Base-by-base conservation (phyloP, 2,329 filamentous ascomycete species). In the Westerdykella ornata region DNA sequence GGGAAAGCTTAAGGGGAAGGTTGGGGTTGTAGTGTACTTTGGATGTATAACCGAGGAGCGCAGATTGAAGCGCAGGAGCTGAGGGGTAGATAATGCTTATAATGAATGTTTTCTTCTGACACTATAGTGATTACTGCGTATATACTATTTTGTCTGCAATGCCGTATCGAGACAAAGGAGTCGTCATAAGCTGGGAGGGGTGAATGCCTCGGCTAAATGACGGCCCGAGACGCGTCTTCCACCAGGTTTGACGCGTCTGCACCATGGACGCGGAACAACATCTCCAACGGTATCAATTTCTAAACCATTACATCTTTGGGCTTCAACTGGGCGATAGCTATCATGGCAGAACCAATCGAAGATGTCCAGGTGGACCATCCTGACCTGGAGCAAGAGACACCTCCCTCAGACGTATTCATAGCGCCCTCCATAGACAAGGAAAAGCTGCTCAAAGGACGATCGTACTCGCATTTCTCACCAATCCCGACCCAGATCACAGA, bases 401-500 rank as follows among this genome's bases (percentile, higher is more conserved):
- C 62, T 4, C 46, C 55, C 3, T 47, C 60, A 19, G 54, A 60
- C 36, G 58, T 72, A 44, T 74, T 74, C 59, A 69, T 68, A 46
- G 66, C 72, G 12, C 71, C 72, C 6, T 74, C 72, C 1, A 67
- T 75, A 42, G 40, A 66, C 47, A 62, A 55, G 34, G 31, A 49
- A 22, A 52, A 63, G 20, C 59, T 73, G 28, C 55, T 71, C 8
- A 48, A 58, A 2, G 72, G 72, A 42, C 62, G 62, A 34, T 72
- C 70, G 38, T 74, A 75, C 48, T 69, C 72, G 8, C 66, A 74
- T 47, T 70, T 68, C 42, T 72, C 71, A 9, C 55, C 66, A 1
- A 65, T 73, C 13, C 71, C 72, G 4, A 42, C 56, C 31, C 53
- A 57, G 13, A 58, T 73, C 14, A 47, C 56, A 15, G 51, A 65